Percentiles rank a stretch among this genome's conserved stretches.
Evolutionary conservation across 176 grass and related monocot genomes (phyloP).

Genomic region (Oryza punctata): DNA sequence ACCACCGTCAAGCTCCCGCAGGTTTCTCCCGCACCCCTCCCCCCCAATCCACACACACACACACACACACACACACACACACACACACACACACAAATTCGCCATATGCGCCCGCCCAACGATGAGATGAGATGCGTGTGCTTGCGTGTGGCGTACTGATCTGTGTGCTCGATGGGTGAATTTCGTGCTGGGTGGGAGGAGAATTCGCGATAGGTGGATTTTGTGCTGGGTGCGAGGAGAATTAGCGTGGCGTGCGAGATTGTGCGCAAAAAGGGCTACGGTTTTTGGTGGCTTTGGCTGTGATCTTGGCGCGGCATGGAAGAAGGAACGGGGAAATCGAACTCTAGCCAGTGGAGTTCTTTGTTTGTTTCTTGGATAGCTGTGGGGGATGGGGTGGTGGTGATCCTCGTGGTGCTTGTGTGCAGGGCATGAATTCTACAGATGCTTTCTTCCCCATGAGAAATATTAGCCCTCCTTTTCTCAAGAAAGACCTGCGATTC

Average conservation of each 20-base stretch:
- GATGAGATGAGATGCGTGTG: background rate
- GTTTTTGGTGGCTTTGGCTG: background rate
- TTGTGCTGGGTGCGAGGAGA: background rate
- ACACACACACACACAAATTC: too few species aligned
- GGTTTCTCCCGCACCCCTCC: slow-evolving; percentile 18
- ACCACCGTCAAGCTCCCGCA: slow-evolving; percentile 97
- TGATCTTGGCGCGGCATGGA: slow-evolving; percentile 12
- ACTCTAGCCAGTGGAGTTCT: background rate
- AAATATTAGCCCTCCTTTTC: background rate
- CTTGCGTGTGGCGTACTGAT: background rate
- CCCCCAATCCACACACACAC: too few species aligned
- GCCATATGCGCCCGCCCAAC: background rate
- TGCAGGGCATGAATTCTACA: slow-evolving; percentile 15
- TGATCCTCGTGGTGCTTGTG: slow-evolving; percentile 34
- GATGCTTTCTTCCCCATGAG: slow-evolving; percentile 9
- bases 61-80: too few species aligned
- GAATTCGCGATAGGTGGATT: background rate
- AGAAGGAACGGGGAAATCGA: slow-evolving; percentile 1
- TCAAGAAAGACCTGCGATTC: background rate
- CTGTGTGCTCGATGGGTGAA: slow-evolving; percentile 22
- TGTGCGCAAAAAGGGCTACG: background rate
- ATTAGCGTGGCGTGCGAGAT: slow-evolving; percentile 38
- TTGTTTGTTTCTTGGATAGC: slow-evolving; percentile 23
- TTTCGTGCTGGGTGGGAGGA: background rate
- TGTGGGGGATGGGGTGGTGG: background rate